Evolutionary conservation across 176 grass and related monocot species (phyloP).

Genomic region (Carex parvula): DNA sequence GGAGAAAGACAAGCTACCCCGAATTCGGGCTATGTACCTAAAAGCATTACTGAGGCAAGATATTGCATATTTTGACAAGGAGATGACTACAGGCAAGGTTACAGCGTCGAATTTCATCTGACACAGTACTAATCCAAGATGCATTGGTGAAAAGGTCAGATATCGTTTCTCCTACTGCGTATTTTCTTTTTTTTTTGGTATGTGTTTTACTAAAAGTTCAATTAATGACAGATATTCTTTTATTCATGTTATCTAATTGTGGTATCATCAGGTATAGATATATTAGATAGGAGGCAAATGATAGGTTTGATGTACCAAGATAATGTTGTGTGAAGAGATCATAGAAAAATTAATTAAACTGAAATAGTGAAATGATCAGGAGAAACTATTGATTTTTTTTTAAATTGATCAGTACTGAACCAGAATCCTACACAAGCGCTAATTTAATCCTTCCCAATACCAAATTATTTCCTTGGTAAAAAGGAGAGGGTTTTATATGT

Average conservation of each 20-base stretch:
- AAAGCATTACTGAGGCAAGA: conserved; percentile 73
- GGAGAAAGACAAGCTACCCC: conserved; percentile 66
- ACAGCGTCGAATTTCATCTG: conserved; percentile 57
- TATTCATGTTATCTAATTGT: neutral
- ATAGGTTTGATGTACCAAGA: neutral
- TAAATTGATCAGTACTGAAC: neutral
- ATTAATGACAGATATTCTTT: neutral
- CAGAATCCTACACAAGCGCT: neutral
- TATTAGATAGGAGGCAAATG: neutral
- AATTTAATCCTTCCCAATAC: neutral
- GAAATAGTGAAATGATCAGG: neutral
- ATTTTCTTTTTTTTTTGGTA: too few relatives aligned
- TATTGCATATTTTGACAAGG: conserved; percentile 69
- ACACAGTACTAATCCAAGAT: conserved; percentile 63
- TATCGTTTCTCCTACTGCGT: neutral
- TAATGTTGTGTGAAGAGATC: neutral
- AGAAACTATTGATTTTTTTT: neutral
- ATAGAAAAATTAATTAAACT: neutral
- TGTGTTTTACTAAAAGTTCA: neutral
- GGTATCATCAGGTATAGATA: neutral
- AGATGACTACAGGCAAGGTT: conserved; percentile 55
- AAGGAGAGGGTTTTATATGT: neutral
- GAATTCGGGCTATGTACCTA: conserved; percentile 60
- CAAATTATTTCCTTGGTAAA: neutral
- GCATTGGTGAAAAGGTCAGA: conserved; percentile 66